Evolutionary conservation across 2,329 filamentous ascomycete species (phyloP), one percentile per base, ranked within the genome.

Genomic region (Diaporthe sp.): DNA sequence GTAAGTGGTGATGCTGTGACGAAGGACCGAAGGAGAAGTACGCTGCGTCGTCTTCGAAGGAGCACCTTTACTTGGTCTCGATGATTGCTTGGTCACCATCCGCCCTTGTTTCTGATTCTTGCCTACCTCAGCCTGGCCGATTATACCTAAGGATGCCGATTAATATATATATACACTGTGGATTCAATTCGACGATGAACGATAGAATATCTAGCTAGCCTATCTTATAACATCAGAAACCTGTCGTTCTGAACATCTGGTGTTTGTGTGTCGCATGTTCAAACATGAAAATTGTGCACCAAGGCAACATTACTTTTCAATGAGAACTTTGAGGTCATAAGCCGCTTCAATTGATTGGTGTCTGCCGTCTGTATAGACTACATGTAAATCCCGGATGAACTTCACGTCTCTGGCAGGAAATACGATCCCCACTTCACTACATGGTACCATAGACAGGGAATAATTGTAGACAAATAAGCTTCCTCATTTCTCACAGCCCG

Each of bases 151-250:
- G 47, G 34, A 22, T 17, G 61, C 25, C 39, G 5, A 3, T 42
- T 39, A 20, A 39, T 37, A 20, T 37, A 28, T 31, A 31, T 70
- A 68, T 6, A 25, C 6, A 39, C 25, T 31, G 47, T 34, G 65
- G 42, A 4, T 70, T 70, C 34, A 22, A 20, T 15, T 55, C 17
- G 12, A 22, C n/a, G 22, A 42, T 12, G 12, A 34, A n/a, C 6
- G 39, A 39, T 39, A 70, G 31, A 55, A 34, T n/a, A 55, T 22
- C 7, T 70, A 70, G 65, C 15, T 55, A 55, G 65, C 49, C 4
- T 39, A 20, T 68, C 13, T 51, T 9, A 68, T 20, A 12, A 3
- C 22, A 10, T 51, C 13, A 68, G 31, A 39, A 12, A 49, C 15
- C 5, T 25, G 7, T 34, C 39, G 12, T 34, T 15, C 1, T n/a